These are phyloP conservation scores for Plantago major DNA, from an alignment of 257 asterid species.

Conservation along the genomic window DNA sequence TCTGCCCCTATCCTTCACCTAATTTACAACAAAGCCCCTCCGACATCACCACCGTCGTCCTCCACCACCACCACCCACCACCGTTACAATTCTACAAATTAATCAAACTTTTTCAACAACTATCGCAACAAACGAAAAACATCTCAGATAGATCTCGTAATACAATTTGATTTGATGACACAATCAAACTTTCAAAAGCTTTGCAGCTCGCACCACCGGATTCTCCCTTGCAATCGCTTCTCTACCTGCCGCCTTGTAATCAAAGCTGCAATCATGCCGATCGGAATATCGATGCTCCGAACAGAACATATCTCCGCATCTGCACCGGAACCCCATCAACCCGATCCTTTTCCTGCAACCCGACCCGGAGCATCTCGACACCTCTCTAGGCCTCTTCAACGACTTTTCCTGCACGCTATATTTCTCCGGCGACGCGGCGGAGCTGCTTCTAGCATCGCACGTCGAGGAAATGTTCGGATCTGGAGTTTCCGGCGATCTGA, in stretches of 20 bases:
- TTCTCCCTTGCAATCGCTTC: slow-evolving; percentile 67
- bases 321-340: slow-evolving; percentile 68
- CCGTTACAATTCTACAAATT: too few species aligned
- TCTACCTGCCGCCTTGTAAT: slow-evolving; percentile 76
- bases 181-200: slow-evolving; percentile 61
- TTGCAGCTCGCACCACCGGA: slow-evolving; percentile 69
- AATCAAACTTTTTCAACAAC: too few species aligned
- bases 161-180: too few species aligned
- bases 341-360: slow-evolving; percentile 66
- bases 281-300: slow-evolving; percentile 72
- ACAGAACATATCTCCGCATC: slow-evolving; percentile 69
- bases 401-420: slow-evolving; percentile 25
- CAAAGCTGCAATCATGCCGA: slow-evolving; percentile 70
- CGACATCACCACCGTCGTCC: too few species aligned
- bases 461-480: slow-evolving; percentile 33
- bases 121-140: too few species aligned
- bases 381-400: slow-evolving; percentile 57
- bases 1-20: too few species aligned
- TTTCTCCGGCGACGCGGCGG: slow-evolving; percentile 26
- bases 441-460: background rate
- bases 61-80: too few species aligned
- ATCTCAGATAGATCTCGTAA: too few species aligned
- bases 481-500: slow-evolving; percentile 33
- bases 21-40: too few species aligned
- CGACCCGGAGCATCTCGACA: slow-evolving; percentile 50